Conservation (phyloP, 257 asterid genomes). For the Nicotiana knightiana region DNA sequence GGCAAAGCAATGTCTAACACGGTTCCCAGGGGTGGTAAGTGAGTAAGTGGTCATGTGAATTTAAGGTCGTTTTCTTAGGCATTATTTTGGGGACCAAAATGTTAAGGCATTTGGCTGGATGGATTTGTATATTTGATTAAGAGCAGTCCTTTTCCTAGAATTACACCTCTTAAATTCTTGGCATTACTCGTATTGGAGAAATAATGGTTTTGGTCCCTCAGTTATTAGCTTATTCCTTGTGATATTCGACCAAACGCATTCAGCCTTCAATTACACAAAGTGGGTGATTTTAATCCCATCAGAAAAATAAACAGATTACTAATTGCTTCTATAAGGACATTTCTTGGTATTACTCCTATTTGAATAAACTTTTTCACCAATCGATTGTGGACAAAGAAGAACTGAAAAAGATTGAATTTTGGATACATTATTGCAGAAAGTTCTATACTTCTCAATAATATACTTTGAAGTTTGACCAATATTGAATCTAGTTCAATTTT, state of each 20-base stretch:
- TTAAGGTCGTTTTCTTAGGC: neutral
- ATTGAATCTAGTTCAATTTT: neutral
- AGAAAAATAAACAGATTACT: too few species aligned
- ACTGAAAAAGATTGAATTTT: neutral
- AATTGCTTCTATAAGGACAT: too few species aligned
- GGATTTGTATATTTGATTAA: slow-evolving; percentile 7
- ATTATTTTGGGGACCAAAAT: slow-evolving; percentile 21
- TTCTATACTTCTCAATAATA: neutral
- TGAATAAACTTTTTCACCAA: too few species aligned
- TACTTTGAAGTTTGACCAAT: neutral
- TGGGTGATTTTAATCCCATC: too few species aligned
- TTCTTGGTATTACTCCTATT: too few species aligned
- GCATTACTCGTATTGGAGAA: neutral
- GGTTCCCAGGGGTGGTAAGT: neutral
- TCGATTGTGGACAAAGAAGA: neutral
- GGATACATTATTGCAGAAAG: neutral
- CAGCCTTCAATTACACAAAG: too few species aligned
- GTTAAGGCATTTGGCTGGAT: slow-evolving; percentile 35
- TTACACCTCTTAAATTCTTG: neutral
- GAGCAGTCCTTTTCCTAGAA: slow-evolving; percentile 10
- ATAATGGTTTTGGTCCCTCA: too few species aligned
- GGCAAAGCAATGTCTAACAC: neutral
- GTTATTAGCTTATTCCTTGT: too few species aligned
- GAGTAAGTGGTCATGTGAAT: neutral
- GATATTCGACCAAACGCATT: too few species aligned